phyloP scores from a whole-genome alignment of 345 rosid genomes.

The Arabis alpina region DNA sequence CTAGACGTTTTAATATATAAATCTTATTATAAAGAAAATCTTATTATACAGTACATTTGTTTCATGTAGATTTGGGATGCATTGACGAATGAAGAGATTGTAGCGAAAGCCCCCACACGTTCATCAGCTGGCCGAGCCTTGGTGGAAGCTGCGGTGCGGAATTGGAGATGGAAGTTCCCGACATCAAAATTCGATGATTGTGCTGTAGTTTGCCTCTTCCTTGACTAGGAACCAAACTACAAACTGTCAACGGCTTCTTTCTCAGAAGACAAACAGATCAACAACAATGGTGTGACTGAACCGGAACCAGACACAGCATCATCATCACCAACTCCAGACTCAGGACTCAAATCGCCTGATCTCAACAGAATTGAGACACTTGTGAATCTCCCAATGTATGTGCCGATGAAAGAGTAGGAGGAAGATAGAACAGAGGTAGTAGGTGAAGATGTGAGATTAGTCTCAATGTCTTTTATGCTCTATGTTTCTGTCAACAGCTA shows the following conservation, averaged over 20 bases:
- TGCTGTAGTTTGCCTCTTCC: slow-evolving; percentile 95
- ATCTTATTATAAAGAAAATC: neutral
- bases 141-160: slow-evolving; percentile 82
- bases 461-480: slow-evolving; percentile 26
- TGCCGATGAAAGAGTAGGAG: slow-evolving; percentile 52
- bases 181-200: slow-evolving; percentile 96
- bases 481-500: slow-evolving; percentile 5
- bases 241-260: slow-evolving; percentile 54
- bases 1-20: slow-evolving; percentile 67
- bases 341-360: slow-evolving; percentile 66
- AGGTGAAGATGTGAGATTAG: slow-evolving; percentile 16
- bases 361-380: slow-evolving; percentile 74
- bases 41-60: neutral
- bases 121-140: slow-evolving; percentile 74
- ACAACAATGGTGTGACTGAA: neutral
- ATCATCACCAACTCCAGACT: slow-evolving; percentile 40
- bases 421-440: slow-evolving; percentile 27
- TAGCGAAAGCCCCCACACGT: slow-evolving; percentile 72
- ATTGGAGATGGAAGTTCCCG: slow-evolving; percentile 91
- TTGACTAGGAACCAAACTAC: slow-evolving; percentile 49
- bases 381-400: slow-evolving; percentile 62
- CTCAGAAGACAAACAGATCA: slow-evolving; percentile 28
- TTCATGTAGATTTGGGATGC: slow-evolving; percentile 85
- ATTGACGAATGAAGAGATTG: slow-evolving; percentile 75
- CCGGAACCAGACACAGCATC: slow-evolving; percentile 38